Evolutionary conservation across 106 monocot genomes (phyloP).

Genomic region (Phalaenopsis equestris): DNA sequence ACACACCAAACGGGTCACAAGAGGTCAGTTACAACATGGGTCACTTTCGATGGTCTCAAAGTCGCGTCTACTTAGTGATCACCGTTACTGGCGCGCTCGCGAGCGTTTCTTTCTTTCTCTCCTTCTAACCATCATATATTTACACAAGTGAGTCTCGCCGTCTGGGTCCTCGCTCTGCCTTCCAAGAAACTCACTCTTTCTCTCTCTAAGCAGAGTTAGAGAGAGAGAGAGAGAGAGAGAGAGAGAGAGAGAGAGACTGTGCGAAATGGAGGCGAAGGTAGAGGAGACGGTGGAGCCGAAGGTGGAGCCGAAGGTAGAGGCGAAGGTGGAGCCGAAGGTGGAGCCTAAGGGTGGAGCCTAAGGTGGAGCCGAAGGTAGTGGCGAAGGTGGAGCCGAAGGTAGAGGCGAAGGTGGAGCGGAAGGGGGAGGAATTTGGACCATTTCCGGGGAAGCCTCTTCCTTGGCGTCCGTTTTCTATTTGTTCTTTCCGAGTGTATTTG

Average conservation of each 20-base stretch:
- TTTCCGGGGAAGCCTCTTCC: constrained; percentile 22
- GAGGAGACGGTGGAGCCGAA: too few relatives aligned
- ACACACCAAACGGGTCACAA: background rate
- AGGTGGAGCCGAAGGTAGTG: too few relatives aligned
- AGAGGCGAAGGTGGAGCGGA: too few relatives aligned
- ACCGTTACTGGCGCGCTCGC: background rate
- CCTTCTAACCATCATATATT: background rate
- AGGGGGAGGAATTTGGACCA: constrained; percentile 11
- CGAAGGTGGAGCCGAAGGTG: too few relatives aligned
- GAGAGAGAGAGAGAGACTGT: background rate
- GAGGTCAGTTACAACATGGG: background rate
- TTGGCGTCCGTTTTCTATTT: constrained; percentile 14
- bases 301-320: too few relatives aligned
- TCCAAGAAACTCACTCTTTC: background rate
- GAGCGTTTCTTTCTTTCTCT: constrained; percentile 1
- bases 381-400: too few relatives aligned
- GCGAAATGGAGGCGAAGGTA: background rate
- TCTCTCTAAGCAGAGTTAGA: background rate
- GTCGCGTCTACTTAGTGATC: background rate
- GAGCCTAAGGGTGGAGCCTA: too few relatives aligned
- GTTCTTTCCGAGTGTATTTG: background rate
- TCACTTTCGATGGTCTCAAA: background rate
- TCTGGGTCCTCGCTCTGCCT: background rate
- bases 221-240: too few relatives aligned
- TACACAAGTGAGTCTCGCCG: background rate